Evolutionary conservation across 345 rosid genomes (phyloP), one percentile per base, ranked within the genome.

Genomic region (Bruguiera sexangula): DNA sequence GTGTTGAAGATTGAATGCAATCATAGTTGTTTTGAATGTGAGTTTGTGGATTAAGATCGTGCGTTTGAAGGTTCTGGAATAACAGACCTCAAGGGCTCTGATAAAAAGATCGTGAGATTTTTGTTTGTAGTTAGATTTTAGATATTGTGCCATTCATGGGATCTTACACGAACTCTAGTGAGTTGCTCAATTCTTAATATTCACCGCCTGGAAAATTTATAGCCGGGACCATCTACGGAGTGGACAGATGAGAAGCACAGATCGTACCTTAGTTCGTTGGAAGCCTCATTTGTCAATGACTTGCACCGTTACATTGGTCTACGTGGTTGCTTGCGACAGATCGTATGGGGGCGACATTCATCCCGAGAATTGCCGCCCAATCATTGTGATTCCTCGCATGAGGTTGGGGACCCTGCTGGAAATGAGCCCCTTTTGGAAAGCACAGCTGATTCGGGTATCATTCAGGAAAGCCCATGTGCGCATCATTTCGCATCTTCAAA

Each of bases 161-260:
- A 34, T 67, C 31, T 59, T 9, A 19, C 30, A 2, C 13, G 20
- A 24, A 5, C 60, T n/a, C 21, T 13, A 15, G 15, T 30, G 15
- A 30, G 29, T 70, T 3, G 59, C 15, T 56, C 2, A 56, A 43
- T 43, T 24, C 18, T 56, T 11, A 56, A 9, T 56, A 3, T 24
- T 16, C 59, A 9, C 27, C 22, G 27, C 24, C 27, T 22, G 59
- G 30, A 15, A 1, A 22, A 55, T 59, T 63, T 13, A 69, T 51
- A 13, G 78, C 86, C 88, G 89, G 87, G 82, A 34, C 76, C 73
- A 48, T 66, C 78, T 37, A 66, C 19, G 65, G 83, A 18, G 60
- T 92, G 96, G 97, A 92, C 96, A 30, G 77, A 89, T 78, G 92
- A 89, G 85, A 89, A 77, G 73, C 97, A 92, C 81, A 75, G 66